Base-by-base conservation (phyloP, 164 flowering plant species). In the Liquidambar formosana region DNA sequence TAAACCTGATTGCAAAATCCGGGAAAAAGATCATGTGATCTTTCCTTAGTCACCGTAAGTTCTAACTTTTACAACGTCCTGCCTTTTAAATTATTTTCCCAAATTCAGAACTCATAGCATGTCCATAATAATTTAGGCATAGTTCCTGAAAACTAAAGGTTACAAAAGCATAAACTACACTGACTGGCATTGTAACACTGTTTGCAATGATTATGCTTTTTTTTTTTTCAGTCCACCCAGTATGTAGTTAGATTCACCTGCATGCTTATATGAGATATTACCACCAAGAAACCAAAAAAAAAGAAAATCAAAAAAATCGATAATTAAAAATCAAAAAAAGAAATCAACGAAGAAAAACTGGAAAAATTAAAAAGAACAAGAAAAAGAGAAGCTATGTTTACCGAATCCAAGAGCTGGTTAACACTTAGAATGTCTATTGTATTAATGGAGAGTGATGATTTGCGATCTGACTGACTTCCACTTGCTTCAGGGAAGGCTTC, bases 381-480 rank as follows among this genome's bases (percentile, higher is more conserved):
- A 33, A 2, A 33, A 33, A 33, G 41, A 33, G 49, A 11, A 57
- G 44, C 14, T 28, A 33, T 12, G 63, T 89, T 75, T 77, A 93
- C 98, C 33, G 98, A 93, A 53, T 91, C 95, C 65, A 93, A 70
- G 48, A 93, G 91, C 71, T 93, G 88, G 80, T 85, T 91, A 61
- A 86, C 98, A 69, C 85, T 89, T 22, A 91, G 19, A 75, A 91
- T 65, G 56, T 91, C 97, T 57, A 82, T 71, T 22, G 86, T 68
- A 70, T 77, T 82, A 23, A 67, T 70, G 26, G 94, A 79, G 21
- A 84, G 66, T 46, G 93, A 86, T 67, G 88, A 64, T 71, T 83
- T 89, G 71, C 83, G 80, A 61, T 77, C 90, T 48, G 91, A 86
- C 71, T 87, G 97, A 58, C 83, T 84, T 75, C 85, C 92, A 80